Base-by-base conservation (phyloP, 257 asterid genomes). In the Capsicum chinense region DNA sequence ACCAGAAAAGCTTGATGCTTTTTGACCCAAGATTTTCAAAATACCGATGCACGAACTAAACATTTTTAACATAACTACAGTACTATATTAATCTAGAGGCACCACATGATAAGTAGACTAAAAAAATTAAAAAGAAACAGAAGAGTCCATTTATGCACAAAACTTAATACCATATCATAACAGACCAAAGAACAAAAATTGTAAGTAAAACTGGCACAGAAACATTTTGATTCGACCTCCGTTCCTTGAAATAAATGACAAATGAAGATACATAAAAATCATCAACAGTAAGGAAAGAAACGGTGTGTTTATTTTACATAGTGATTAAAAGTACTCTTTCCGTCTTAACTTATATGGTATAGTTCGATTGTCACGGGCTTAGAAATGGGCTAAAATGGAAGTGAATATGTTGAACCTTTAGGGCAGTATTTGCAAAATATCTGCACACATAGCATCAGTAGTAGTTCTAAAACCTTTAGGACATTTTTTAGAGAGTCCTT, bases 231-330 rank as follows among this genome's bases (percentile, higher is more conserved):
- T 78, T 64, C 8, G 82, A 26, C 50, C 50, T 54, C 50, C 2
- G 37, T 54, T 37, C 82, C 33, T 26, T 54, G 48, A 48, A 78
- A 78, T 78, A 26, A 78, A 54, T 7, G 81, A 54, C 64, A 78
- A 26, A 78, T 78, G 82, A 78, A 2, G 82, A 26, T 14, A 26
- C 50, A 54, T 3, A 6, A 26, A 54, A 78, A 78, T 14, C 50
- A 78, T 33, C 64, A 78, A 78, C 47, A 26, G 33, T 52, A 35
- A 50, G 60, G 37, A 74, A 74, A 50, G 59, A 74, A 74, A 19
- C 11, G 48, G 59, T 0, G 60, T 74, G 60, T 19, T 48, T 3
- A 73, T 58, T 48, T 71, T 19, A 19, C 59, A 19, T 47, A 19
- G 33, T 48, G 60, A 74, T 50, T 19, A 50, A 12, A 71, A 71